Evolutionary conservation across 306 rosid genomes (phyloP).

Genomic region (Bauhinia variegata): DNA sequence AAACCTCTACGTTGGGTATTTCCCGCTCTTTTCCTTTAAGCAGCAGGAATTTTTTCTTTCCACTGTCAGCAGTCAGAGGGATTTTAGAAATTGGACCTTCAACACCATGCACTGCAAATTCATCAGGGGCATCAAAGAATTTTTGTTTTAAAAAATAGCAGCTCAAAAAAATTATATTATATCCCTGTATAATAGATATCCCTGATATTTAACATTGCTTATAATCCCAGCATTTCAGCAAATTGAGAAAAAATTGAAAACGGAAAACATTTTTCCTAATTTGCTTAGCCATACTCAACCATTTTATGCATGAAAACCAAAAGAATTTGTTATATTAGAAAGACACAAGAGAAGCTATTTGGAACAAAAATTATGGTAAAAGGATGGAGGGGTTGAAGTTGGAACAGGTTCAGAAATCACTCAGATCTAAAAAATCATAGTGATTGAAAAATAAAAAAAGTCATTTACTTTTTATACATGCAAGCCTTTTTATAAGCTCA

Average conservation of each 20-base stretch:
- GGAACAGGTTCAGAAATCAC: no score
- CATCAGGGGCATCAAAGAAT: constrained; percentile 31
- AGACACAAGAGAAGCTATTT: no score
- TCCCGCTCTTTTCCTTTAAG: constrained; percentile 86
- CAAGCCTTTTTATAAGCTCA: no score
- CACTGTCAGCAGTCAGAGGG: constrained; percentile 69
- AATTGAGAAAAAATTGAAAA: not conserved
- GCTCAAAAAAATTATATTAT: constrained; percentile 9
- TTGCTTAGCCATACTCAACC: not conserved
- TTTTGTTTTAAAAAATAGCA: no score
- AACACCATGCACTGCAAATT: constrained; percentile 49
- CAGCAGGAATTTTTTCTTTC: constrained; percentile 82
- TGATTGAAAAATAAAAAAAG: no score
- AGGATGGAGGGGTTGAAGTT: no score
- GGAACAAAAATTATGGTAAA: no score
- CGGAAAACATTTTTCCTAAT: not conserved
- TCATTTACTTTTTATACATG: no score
- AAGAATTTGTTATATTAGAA: not conserved
- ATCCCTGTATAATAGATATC: no score
- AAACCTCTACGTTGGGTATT: constrained; percentile 52
- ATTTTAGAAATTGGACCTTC: constrained; percentile 74
- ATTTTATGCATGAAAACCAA: not conserved
- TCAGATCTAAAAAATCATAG: no score
- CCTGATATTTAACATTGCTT: constrained; percentile 6
- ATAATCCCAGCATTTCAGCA: constrained; percentile 14